These are phyloP conservation scores for Pseudogymnoascus sp. DNA, from an alignment of 2,329 filamentous ascomycete genomes.

Conservation along the genomic window DNA sequence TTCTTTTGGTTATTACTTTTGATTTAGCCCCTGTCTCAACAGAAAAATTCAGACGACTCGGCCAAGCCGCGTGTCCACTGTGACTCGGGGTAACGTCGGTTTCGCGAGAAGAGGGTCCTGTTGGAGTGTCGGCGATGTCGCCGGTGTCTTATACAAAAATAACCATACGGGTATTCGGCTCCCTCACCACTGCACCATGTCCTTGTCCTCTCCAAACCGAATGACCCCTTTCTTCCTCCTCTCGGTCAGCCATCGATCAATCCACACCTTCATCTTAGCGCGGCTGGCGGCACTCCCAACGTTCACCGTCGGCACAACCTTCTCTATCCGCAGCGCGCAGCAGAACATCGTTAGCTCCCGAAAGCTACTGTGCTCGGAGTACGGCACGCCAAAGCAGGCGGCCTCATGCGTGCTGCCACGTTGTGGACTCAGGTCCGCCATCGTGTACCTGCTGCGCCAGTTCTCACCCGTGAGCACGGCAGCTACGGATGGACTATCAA, in stretches of 20 bases:
- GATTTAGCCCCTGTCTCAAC: background rate
- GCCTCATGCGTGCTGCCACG: constrained; percentile 76
- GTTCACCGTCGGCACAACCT: constrained; percentile 91
- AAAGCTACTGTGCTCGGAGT: constrained; percentile 93
- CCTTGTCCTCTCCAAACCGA: constrained; percentile 25
- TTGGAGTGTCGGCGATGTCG: background rate
- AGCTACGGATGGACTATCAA: constrained; percentile 56
- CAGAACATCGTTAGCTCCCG: constrained; percentile 90
- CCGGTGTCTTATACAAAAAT: constrained; percentile 1
- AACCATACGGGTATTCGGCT: background rate
- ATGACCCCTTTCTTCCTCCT: constrained; percentile 50
- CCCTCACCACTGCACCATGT: constrained; percentile 26
- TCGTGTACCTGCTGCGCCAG: constrained; percentile 71
- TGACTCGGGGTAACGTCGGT: background rate
- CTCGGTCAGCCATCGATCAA: constrained; percentile 56
- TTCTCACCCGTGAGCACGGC: constrained; percentile 53
- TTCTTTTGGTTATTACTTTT: background rate
- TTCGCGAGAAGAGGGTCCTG: background rate
- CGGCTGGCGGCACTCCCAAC: constrained; percentile 54
- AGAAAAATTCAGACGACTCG: background rate
- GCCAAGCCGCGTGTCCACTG: background rate
- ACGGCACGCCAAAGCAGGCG: constrained; percentile 89
- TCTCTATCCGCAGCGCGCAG: constrained; percentile 79
- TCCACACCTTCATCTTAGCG: constrained; percentile 58
- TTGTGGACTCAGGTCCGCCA: constrained; percentile 70